These are phyloP conservation scores for Alopecurus myosuroides DNA, from an alignment of 176 grass and related monocot genomes.

Conservation along the genomic window DNA sequence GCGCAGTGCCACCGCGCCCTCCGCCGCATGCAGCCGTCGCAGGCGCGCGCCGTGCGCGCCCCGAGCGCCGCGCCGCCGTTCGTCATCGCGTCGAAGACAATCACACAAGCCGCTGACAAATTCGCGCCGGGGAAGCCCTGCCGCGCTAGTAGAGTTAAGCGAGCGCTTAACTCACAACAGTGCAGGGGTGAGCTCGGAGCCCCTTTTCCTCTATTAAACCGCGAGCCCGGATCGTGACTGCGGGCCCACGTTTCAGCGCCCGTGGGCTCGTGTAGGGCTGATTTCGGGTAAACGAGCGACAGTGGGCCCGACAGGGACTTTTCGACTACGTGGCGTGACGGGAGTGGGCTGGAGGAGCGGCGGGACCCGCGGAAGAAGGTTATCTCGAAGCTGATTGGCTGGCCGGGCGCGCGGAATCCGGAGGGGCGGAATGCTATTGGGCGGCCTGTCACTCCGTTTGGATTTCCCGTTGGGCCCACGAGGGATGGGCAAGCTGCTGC, in stretches of 20 bases:
- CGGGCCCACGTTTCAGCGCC: background rate
- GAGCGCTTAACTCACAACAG: slow-evolving; percentile 21
- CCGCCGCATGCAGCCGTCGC: slow-evolving; percentile 76
- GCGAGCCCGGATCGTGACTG: background rate
- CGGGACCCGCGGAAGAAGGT: slow-evolving; percentile 29
- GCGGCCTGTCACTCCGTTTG: slow-evolving; percentile 25
- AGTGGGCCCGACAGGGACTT: slow-evolving; percentile 37
- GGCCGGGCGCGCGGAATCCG: slow-evolving; percentile 35
- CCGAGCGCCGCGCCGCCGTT: slow-evolving; percentile 40
- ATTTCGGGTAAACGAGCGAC: background rate
- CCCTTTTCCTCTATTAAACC: slow-evolving; percentile 32
- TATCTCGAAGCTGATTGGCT: slow-evolving; percentile 78
- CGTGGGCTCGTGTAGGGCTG: background rate
- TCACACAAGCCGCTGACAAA: background rate
- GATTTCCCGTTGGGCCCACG: slow-evolving; percentile 50
- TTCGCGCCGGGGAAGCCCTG: background rate
- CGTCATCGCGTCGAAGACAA: slow-evolving; percentile 27
- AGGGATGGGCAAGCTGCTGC: background rate
- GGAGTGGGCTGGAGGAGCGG: background rate
- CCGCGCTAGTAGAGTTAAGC: slow-evolving; percentile 5
- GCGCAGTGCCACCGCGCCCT: slow-evolving; percentile 73
- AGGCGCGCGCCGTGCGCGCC: slow-evolving; percentile 59
- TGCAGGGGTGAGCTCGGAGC: slow-evolving; percentile 6
- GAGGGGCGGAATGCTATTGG: slow-evolving; percentile 56
- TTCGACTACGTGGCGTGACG: slow-evolving; percentile 27